Evolutionary conservation across 2,329 filamentous ascomycete species (phyloP).

Genomic region (Hypomyces rosellus): DNA sequence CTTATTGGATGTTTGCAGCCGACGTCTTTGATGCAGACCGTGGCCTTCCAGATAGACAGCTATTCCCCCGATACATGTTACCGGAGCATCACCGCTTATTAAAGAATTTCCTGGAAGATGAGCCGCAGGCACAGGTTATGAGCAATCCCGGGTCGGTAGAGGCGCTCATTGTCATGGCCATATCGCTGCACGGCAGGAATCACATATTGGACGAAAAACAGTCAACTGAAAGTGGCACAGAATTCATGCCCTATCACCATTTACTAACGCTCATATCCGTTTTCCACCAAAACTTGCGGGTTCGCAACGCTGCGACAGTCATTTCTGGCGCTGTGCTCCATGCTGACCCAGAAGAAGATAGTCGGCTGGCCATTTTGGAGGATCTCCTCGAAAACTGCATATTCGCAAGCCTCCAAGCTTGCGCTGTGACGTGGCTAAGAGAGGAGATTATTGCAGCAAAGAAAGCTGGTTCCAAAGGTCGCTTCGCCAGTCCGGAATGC

Average conservation of each 20-base stretch:
- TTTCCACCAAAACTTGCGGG: conserved; percentile 48
- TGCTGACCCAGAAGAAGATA: conserved; percentile 51
- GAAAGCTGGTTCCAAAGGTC: conserved; percentile 24
- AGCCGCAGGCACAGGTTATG: conserved; percentile 43
- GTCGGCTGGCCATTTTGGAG: conserved; percentile 55
- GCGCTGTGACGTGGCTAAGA: conserved; percentile 56
- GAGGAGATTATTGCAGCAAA: conserved; percentile 52
- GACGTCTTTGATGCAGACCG: conserved; percentile 54
- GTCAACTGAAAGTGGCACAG: conserved; percentile 28
- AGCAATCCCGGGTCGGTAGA: conserved; percentile 51
- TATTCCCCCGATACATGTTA: conserved; percentile 56
- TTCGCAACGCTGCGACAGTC: conserved; percentile 48
- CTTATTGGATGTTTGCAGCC: conserved; percentile 57
- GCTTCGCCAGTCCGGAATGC: conserved; percentile 48
- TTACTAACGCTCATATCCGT: conserved; percentile 50
- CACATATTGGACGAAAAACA: conserved; percentile 30
- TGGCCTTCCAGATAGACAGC: conserved; percentile 44
- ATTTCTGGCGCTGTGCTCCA: conserved; percentile 51
- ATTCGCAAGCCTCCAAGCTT: conserved; percentile 56
- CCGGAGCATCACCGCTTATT: conserved; percentile 53
- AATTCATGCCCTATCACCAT: conserved; percentile 57
- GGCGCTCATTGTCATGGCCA: conserved; percentile 51
- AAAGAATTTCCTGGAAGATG: conserved; percentile 45
- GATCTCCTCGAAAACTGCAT: conserved; percentile 61
- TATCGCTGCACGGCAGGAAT: conserved; percentile 51